Evolutionary conservation across 768 basidiomycete genomes (phyloP), one percentile per base, ranked within the genome.

Genomic region (Tulasnella sp.): DNA sequence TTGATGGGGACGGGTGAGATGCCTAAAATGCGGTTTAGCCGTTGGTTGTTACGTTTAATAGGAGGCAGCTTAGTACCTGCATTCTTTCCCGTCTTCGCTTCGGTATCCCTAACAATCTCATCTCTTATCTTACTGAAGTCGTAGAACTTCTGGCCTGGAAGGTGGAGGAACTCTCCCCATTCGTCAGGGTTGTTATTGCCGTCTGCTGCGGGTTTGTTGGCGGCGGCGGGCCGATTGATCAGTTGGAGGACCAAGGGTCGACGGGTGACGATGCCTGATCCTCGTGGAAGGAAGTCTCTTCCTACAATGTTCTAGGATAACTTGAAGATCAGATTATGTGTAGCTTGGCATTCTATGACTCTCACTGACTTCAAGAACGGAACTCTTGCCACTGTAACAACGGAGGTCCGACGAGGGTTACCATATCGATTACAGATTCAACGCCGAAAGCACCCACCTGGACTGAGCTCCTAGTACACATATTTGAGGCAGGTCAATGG

Each of bases 151-250:
- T 99, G 94, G 81, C 94, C 94, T 0, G 97, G 98, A 69, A 98
- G 90, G 84, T 96, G 96, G 37, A 99, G 89, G 90, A 99, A 99
- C 87, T 99, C 98, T 83, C 97, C 98, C 98, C 98, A 99, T 86
- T 99, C 98, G 83, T 98, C 92, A 77, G 92, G 88, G 85, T 99
- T 99, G 44, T 90, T 88, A 81, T 93, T 92, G 87, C 94, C 94
- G 42, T 86, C 85, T 16, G 88, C 88, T 76, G 89, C 89, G 82
- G 83, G 81, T 86, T 88, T 80, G 64, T 28, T 37, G 34, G 64
- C 31, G 40, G 74, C 37, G 34, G 75, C 31, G 18, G 88, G 90
- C 83, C 96, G 89, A 87, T 99, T 92, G 85, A 98, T 97, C 72
- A 99, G 91, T 92, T 99, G 98, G 31, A 99, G 89, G 76, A 97